Conservation (phyloP, 2,329 filamentous ascomycete species). For the Fusarium mangiferae region DNA sequence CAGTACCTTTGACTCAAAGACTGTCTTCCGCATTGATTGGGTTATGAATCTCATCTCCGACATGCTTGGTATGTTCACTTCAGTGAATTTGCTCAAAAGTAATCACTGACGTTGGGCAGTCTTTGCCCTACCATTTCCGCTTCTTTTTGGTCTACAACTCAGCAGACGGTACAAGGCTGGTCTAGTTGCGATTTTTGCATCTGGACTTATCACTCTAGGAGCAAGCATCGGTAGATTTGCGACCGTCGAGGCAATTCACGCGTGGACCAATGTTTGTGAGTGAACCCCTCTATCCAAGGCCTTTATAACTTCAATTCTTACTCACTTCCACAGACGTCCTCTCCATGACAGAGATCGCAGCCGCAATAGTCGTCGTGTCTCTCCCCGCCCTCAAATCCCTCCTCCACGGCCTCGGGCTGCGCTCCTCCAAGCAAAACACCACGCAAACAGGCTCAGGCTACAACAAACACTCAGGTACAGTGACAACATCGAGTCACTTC, state of each 20-base stretch:
- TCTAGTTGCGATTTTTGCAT: slow-evolving; percentile 29
- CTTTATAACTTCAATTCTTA: neutral
- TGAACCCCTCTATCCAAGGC: neutral
- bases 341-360: slow-evolving; percentile 33
- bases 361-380: slow-evolving; percentile 37
- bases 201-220: slow-evolving; percentile 32
- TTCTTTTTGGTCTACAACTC: slow-evolving; percentile 26
- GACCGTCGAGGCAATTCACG: slow-evolving; percentile 35
- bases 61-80: slow-evolving; percentile 9
- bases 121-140: slow-evolving; percentile 28
- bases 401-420: slow-evolving; percentile 21
- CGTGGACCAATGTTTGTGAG: slow-evolving; percentile 42
- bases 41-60: slow-evolving; percentile 41
- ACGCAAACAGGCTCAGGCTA: slow-evolving; percentile 30
- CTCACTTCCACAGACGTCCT: slow-evolving; percentile 17
- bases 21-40: slow-evolving; percentile 46
- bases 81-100: accelerated
- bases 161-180: slow-evolving; percentile 30
- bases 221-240: slow-evolving; percentile 34
- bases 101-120: slow-evolving; percentile 1
- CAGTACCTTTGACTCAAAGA: slow-evolving; percentile 41
- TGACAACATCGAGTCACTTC: slow-evolving; percentile 23
- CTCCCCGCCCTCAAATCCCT: slow-evolving; percentile 36
- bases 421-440: slow-evolving; percentile 26
- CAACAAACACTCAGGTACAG: slow-evolving; percentile 16